Percentiles rank a stretch among this genome's conserved stretches.
phyloP scores from a whole-genome alignment of 1,284 basidiomycete genomes.

The Rhizoctonia solani region DNA sequence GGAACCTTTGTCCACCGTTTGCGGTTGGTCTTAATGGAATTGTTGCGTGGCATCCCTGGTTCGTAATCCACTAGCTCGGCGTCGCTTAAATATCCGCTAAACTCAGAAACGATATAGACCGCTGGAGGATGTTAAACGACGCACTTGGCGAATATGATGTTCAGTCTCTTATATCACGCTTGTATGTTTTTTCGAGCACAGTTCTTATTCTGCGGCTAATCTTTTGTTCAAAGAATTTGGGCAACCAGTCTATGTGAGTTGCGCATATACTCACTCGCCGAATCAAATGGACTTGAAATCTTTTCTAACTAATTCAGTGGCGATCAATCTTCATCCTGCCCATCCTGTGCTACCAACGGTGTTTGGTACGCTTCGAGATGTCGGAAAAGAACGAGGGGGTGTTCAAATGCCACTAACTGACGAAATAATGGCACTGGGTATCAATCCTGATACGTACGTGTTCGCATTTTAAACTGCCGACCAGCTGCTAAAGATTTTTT shows the following conservation, averaged over 20 bases:
- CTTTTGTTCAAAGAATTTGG: not conserved
- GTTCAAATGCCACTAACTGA: too few relatives aligned
- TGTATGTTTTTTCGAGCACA: not conserved
- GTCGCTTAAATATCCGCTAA: too few relatives aligned
- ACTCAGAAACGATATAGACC: too few relatives aligned
- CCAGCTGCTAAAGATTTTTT: not conserved
- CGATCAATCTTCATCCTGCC: conserved; percentile 1
- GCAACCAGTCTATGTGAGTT: not conserved
- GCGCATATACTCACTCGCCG: not conserved
- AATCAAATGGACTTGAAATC: not conserved
- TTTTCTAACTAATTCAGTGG: not conserved
- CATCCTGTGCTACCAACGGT: not conserved
- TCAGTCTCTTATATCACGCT: not conserved
- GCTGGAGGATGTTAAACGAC: not conserved
- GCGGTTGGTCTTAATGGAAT: not conserved
- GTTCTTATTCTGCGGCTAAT: not conserved
- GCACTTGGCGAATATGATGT: not conserved
- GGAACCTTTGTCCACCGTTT: not conserved
- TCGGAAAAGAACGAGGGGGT: not conserved
- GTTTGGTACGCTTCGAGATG: not conserved
- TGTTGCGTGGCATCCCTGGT: not conserved
- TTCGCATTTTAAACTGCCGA: not conserved
- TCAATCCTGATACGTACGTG: not conserved
- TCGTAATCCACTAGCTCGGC: not conserved
- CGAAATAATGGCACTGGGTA: too few relatives aligned